Evolutionary conservation across 2,329 filamentous ascomycete genomes (phyloP).

Genomic region (Zymoseptoria tritici): DNA sequence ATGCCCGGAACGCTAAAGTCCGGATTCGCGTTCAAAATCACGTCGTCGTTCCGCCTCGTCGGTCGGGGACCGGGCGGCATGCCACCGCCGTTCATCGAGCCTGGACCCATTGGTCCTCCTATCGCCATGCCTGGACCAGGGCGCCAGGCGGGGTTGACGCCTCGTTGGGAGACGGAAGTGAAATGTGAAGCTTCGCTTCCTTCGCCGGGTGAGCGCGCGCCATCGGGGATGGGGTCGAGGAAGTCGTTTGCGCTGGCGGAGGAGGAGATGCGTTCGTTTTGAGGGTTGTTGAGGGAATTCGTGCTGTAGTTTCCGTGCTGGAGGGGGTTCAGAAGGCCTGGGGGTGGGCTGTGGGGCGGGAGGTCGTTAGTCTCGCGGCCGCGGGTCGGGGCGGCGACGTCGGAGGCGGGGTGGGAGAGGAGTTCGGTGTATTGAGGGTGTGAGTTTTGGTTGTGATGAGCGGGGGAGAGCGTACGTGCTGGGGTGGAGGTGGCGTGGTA

Average conservation of each 20-base stretch:
- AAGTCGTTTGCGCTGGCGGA: conserved; percentile 35
- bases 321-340: conserved; percentile 9
- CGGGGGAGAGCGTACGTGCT: conserved; percentile 4
- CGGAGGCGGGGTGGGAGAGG: not conserved
- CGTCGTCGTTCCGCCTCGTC: conserved; percentile 53
- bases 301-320: not conserved
- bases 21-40: conserved; percentile 71
- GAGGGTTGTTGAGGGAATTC: conserved; percentile 25
- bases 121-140: conserved; percentile 24
- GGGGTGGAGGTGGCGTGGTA: conserved; percentile 7
- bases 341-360: conserved; percentile 1
- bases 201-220: conserved; percentile 54
- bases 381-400: not conserved
- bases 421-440: not conserved
- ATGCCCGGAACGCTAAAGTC: conserved; percentile 68
- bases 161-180: conserved; percentile 82
- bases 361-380: not conserved
- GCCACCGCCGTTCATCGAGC: conserved; percentile 3
- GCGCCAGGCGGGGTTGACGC: conserved; percentile 85
- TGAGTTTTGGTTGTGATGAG: conserved; percentile 1
- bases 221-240: conserved; percentile 58
- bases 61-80: conserved; percentile 27
- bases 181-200: conserved; percentile 74
- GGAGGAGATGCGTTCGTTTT: conserved; percentile 58
- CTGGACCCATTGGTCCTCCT: conserved; percentile 6